Conservation (phyloP, 805 yeast species). For the Diddensiella transvaalensis region DNA sequence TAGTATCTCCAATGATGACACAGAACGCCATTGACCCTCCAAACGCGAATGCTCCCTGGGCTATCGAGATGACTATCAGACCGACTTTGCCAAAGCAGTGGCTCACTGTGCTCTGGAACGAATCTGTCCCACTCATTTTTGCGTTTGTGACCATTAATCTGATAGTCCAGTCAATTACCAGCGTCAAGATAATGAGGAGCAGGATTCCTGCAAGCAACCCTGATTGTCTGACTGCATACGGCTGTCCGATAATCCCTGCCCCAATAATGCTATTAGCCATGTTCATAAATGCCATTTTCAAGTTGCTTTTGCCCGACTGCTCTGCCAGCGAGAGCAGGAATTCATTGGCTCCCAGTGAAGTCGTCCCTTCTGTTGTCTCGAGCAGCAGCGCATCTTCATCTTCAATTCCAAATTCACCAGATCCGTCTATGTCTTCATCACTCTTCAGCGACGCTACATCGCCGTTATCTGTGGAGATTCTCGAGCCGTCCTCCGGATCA, state of each 20-base stretch:
- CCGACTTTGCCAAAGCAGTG: slow-evolving; percentile 77
- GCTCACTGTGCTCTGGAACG: slow-evolving; percentile 83
- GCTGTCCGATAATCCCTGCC: slow-evolving; percentile 94
- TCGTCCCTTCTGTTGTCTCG: slow-evolving; percentile 8
- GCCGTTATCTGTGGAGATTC: too few species aligned
- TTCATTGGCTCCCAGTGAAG: slow-evolving; percentile 24
- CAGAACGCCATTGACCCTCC: slow-evolving; percentile 95
- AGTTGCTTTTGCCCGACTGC: slow-evolving; percentile 43
- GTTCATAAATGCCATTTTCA: slow-evolving; percentile 91
- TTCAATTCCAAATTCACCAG: slow-evolving; percentile 11
- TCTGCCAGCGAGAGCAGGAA: slow-evolving; percentile 18
- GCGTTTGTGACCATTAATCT: slow-evolving; percentile 75
- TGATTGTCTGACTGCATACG: slow-evolving; percentile 77
- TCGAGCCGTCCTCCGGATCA: too few species aligned
- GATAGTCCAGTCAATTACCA: slow-evolving; percentile 85
- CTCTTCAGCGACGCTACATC: not conserved
- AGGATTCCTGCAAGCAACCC: slow-evolving; percentile 75
- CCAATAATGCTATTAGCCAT: slow-evolving; percentile 95
- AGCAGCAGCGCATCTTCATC: slow-evolving; percentile 14
- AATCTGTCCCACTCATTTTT: slow-evolving; percentile 65
- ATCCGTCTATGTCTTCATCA: not conserved
- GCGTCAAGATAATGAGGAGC: slow-evolving; percentile 55
- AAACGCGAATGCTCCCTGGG: slow-evolving; percentile 86
- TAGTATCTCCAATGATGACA: slow-evolving; percentile 90
- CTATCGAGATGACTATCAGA: slow-evolving; percentile 56